Conservation (phyloP, 2,329 filamentous ascomycete species). For the Metarhizium guizhouense region DNA sequence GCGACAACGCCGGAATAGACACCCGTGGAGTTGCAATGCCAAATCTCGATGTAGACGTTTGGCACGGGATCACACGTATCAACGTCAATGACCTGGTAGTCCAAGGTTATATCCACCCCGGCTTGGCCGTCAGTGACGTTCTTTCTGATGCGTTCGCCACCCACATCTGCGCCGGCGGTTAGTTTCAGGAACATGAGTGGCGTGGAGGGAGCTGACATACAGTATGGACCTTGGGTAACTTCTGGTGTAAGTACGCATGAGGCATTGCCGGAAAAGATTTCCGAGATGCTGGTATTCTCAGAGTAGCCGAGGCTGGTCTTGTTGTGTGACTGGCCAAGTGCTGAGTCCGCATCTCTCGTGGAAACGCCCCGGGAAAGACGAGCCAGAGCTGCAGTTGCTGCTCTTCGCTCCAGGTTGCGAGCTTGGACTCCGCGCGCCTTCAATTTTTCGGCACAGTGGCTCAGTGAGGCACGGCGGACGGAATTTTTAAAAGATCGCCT, state of each 20-base stretch:
- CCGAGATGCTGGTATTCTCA: conserved; percentile 18
- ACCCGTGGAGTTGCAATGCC: conserved; percentile 36
- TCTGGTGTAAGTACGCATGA: conserved; percentile 41
- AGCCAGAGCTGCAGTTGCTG: conserved; percentile 29
- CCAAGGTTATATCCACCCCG: conserved; percentile 30
- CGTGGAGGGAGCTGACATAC: conserved; percentile 13
- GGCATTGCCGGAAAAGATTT: conserved; percentile 28
- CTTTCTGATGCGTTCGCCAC: conserved; percentile 26
- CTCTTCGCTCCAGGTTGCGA: conserved; percentile 35
- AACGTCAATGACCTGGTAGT: conserved; percentile 33
- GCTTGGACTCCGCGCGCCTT: conserved; percentile 35
- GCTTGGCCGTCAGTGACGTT: conserved; percentile 30
- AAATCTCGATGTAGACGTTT: conserved; percentile 31
- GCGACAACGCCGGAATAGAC: conserved; percentile 32
- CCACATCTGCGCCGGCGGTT: neutral
- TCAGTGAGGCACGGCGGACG: conserved; percentile 30
- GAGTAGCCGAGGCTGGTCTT: conserved; percentile 24
- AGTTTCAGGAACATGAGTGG: neutral
- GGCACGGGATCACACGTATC: conserved; percentile 30
- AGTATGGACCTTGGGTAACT: conserved; percentile 39
- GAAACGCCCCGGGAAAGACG: conserved; percentile 27
- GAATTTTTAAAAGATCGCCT: conserved; percentile 34
- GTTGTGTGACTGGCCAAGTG: conserved; percentile 27
- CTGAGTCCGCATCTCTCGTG: conserved; percentile 22
- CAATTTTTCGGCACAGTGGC: conserved; percentile 37